Evolutionary conservation across 2,329 filamentous ascomycete species (phyloP), one percentile per base, ranked within the genome.

Genomic region (Lasiodiplodia gonubiensis): DNA sequence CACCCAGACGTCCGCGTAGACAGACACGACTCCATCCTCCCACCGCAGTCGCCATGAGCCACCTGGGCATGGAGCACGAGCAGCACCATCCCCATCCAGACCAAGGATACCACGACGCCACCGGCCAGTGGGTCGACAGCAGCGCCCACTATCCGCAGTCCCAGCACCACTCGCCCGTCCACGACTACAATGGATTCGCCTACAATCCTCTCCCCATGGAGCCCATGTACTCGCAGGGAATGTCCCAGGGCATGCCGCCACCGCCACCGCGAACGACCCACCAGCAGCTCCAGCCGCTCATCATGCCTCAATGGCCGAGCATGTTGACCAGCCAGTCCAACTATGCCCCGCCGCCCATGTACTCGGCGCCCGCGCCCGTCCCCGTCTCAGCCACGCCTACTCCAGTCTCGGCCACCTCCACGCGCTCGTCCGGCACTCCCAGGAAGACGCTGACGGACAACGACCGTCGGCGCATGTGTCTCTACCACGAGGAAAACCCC

Each of bases 401-500:
- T 18, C 79, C 78, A 60, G 77, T 79, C 48, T 79, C 78, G 21
- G 77, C 78, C 61, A 75, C 77, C 18, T 79, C 78, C 11, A 79
- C 78, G 12, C 75, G 76, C 73, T 83, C 76, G 70, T 83, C 73
- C 69, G 81, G 90, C 57, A 92, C 90, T 57, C 91, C 92, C 4
- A 86, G 93, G 72, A 93, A 93, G 80, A 98, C 94, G 1, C 84
- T 99, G 72, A 97, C 93, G 8, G 92, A 97, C 75, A 90, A 92
- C 68, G 94, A 98, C 77, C 91, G 95, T 70, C 88, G 93, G 71
- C 87, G 89, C 53, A 99, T 99, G 94, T 99, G 95, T 79, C 87
- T 93, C 75, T 97, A 94, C 79, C 92, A 94, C 73, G 91, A 95
- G 76, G 91, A 97, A 70, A 90, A 98, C 76, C 95, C 94, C 25